Percentiles rank a stretch among this genome's conserved stretches.
Evolutionary conservation across 2,329 filamentous ascomycete genomes (phyloP).

Genomic region (Pseudopithomyces maydicus): DNA sequence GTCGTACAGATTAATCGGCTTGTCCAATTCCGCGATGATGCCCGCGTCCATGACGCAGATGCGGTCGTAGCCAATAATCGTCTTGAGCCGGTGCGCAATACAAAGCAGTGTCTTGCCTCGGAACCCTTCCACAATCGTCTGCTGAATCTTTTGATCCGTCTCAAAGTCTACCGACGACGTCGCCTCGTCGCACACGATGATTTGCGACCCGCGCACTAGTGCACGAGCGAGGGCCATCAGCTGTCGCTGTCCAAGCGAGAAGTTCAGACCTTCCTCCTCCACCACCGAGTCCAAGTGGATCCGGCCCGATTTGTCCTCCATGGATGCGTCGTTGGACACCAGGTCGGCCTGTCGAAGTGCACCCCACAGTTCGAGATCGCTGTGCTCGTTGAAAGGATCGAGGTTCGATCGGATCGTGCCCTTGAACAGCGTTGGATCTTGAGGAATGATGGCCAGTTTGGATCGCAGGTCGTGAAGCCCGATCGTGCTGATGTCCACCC

Average conservation of each 20-base stretch:
- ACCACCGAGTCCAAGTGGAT: constrained; percentile 85
- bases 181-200: constrained; percentile 97
- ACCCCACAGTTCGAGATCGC: constrained; percentile 77
- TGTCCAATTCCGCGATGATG: constrained; percentile 82
- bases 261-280: constrained; percentile 94
- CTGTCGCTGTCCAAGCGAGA: constrained; percentile 92
- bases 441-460: constrained; percentile 80
- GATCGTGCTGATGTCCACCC: constrained; percentile 68
- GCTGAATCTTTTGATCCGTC: constrained; percentile 93
- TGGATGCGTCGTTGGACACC: constrained; percentile 56
- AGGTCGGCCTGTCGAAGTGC: constrained; percentile 79
- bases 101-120: constrained; percentile 84
- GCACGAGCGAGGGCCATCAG: constrained; percentile 93
- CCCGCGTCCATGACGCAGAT: constrained; percentile 97
- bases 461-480: constrained; percentile 77
- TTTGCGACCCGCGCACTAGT: constrained; percentile 82
- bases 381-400: constrained; percentile 80
- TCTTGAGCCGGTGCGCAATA: constrained; percentile 88
- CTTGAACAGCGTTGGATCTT: constrained; percentile 82
- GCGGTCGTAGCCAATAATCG: constrained; percentile 91
- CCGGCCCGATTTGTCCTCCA: constrained; percentile 57
- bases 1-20: constrained; percentile 74
- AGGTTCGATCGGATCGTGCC: constrained; percentile 81
- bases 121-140: constrained; percentile 83
- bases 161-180: constrained; percentile 94